Base-by-base conservation (phyloP, 805 yeast species). In the Metschnikowia aberdeeniae region DNA sequence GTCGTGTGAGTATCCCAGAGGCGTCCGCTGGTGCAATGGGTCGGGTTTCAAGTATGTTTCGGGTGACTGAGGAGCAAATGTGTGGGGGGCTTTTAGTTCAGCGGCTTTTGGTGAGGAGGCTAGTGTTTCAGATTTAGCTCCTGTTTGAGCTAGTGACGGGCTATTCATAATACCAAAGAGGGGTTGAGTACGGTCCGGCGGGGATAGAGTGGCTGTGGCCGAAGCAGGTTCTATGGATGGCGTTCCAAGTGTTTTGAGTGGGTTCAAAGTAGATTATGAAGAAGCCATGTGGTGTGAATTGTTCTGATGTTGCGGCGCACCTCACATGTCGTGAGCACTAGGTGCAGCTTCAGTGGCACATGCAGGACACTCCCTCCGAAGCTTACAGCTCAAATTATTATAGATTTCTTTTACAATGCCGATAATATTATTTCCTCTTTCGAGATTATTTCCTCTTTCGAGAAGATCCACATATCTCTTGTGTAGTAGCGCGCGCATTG, bases 1-100 rank as follows among this genome's bases (percentile, higher is more conserved):
- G 54, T 61, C 68, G 35, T 61, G 54, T 6, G 74, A 68, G 46
- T 59, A 58, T 6, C 56, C 55, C 9, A 72, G 66, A 1, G 60
- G 67, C 11, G 56, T 42, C 12, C 73, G 57, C 35, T 54, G 63
- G 44, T 65, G 72, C 26, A 17, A 28, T 6, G 33, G 5, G 7
- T 36, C 33, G 10, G 26, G 32, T n/a, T 11, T 11, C 27, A 37
- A 19, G 19, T 13, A 19, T 9, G 27, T 28, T 19, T 30, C 40
- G 11, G 40, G 19, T 22, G 26, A 22, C 26, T 22, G 26, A 22
- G 26, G 26, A 7, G 26, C 26, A 22, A 22, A 6, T 5, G 26
- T 22, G 2, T 22, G 8, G 8, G 6, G 26, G 26, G 26, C 8
- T 22, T 22, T 22, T 7, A 22, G 6, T 22, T 22, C 26, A 22